These are phyloP conservation scores for Dendrocalamus sinicus DNA, from an alignment of 176 grass and related monocot species.

Conservation along the genomic window DNA sequence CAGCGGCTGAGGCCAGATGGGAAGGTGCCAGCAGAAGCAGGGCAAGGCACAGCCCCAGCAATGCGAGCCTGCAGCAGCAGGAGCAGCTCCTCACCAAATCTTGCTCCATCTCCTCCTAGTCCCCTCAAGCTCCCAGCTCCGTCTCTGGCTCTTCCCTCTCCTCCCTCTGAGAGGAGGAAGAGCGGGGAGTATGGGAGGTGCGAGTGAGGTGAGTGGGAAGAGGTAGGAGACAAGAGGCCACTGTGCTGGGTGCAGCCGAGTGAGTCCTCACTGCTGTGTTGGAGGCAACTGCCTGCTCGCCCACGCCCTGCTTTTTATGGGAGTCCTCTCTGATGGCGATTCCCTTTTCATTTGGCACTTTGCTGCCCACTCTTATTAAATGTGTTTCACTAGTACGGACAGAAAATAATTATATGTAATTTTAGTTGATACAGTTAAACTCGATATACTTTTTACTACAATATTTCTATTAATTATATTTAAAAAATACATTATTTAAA, in stretches of 20 bases:
- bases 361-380: constrained; percentile 43
- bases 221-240: neutral
- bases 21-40: constrained; percentile 52
- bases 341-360: constrained; percentile 83
- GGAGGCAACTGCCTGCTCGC: constrained; percentile 34
- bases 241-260: constrained; percentile 4
- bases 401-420: too few relatives aligned
- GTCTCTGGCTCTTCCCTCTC: neutral
- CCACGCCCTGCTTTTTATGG: constrained; percentile 69
- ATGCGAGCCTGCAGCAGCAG: constrained; percentile 30
- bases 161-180: neutral
- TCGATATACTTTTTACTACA: too few relatives aligned
- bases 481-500: too few relatives aligned
- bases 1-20: constrained; percentile 47
- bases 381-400: too few relatives aligned
- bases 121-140: neutral
- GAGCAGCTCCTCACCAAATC: constrained; percentile 8
- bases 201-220: constrained; percentile 14
- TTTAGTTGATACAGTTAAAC: too few relatives aligned
- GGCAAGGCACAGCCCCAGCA: constrained; percentile 42
- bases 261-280: neutral
- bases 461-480: too few relatives aligned
- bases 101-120: constrained; percentile 33
- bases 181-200: neutral
- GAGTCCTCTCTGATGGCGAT: constrained; percentile 47